phyloP scores from a whole-genome alignment of 306 rosid species.

The Citrullus colocynthis region DNA sequence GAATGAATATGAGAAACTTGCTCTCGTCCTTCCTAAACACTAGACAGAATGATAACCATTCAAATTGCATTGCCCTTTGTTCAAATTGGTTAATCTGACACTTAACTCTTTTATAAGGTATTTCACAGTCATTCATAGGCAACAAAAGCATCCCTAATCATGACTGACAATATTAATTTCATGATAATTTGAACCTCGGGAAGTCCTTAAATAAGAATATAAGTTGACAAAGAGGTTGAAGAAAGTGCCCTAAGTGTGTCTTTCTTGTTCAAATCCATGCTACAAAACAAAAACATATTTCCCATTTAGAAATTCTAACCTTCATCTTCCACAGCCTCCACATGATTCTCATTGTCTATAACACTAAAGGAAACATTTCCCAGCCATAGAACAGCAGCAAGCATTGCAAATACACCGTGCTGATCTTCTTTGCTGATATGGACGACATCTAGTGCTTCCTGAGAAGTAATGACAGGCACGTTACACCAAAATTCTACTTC shows the following conservation, averaged over 20 bases:
- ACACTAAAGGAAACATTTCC: slow-evolving; percentile 75
- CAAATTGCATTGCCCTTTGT: background rate
- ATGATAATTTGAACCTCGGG: background rate
- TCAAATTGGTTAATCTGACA: background rate
- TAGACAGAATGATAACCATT: background rate
- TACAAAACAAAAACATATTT: background rate
- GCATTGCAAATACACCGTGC: slow-evolving; percentile 91
- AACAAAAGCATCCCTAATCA: background rate
- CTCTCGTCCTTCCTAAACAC: background rate
- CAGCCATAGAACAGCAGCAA: slow-evolving; percentile 97
- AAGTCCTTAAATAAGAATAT: background rate
- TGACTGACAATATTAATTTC: background rate
- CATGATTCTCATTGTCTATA: slow-evolving; percentile 90
- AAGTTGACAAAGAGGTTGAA: background rate
- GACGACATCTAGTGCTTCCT: slow-evolving; percentile 96
- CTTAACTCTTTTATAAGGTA: background rate
- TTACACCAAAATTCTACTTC: background rate
- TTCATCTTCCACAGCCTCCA: slow-evolving; percentile 72
- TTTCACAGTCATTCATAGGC: background rate
- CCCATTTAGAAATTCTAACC: slow-evolving; percentile 30
- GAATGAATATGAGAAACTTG: background rate
- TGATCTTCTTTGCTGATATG: slow-evolving; percentile 82
- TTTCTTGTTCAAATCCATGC: background rate
- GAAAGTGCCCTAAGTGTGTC: background rate
- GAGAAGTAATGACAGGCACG: background rate